Evolutionary conservation across 2,329 filamentous ascomycete species (phyloP).

Genomic region (Aulographum hederae): DNA sequence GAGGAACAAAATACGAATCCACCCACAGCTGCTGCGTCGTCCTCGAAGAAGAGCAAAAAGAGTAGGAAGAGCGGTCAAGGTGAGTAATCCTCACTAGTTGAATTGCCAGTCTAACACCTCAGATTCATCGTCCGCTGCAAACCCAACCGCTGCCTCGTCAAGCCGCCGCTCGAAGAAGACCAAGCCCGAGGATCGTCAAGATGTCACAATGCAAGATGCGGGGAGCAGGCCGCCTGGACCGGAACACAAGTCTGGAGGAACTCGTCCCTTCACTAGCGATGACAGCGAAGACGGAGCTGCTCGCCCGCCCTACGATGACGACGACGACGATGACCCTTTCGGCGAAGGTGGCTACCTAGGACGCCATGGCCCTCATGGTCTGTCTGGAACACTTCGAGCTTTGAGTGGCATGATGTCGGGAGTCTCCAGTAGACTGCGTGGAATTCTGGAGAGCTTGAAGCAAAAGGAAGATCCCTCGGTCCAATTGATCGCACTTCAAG

Average conservation of each 20-base stretch:
- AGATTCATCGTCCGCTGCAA: constrained; percentile 13
- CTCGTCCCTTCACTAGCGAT: constrained; percentile 25
- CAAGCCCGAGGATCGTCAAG: constrained; percentile 2
- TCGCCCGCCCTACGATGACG: constrained; percentile 30
- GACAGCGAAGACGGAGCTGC: constrained; percentile 51
- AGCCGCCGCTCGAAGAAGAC: constrained; percentile 5
- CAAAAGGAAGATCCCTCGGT: constrained; percentile 72
- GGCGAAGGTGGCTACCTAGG: constrained; percentile 45
- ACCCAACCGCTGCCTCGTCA: constrained; percentile 6
- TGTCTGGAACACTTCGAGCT: constrained; percentile 69
- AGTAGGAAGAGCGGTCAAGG: constrained; percentile 48
- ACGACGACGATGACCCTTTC: constrained; percentile 43
- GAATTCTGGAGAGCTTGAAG: constrained; percentile 39
- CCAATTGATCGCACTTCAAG: constrained; percentile 82
- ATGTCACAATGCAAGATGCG: constrained; percentile 7
- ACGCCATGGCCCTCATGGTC: constrained; percentile 37
- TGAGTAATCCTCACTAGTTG: constrained; percentile 15
- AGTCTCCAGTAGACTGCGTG: constrained; percentile 52
- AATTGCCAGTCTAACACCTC: no score
- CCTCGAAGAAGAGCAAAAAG: constrained; percentile 49
- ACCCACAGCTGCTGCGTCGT: not conserved
- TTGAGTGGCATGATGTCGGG: constrained; percentile 86
- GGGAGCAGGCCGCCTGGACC: not conserved
- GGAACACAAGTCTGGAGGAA: not conserved
- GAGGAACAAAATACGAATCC: no score